Evolutionary conservation across 192 early-diverging fungal genomes (phyloP), one percentile per base, ranked within the genome.

Genomic region (Phycomyces nitens): DNA sequence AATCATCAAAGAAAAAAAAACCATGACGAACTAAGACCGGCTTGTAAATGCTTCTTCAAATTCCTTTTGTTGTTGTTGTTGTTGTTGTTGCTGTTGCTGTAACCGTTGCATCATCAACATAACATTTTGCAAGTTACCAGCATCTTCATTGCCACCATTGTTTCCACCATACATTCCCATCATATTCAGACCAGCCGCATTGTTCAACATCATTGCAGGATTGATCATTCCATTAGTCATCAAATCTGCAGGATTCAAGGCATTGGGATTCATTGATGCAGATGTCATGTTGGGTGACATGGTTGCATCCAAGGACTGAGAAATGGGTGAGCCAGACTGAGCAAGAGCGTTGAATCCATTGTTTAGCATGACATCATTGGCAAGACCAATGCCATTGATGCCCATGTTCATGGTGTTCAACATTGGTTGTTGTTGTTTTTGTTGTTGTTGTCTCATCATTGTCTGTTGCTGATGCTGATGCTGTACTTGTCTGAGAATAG

Each of bases 81-180:
- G 52, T 21, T 53, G 52, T 24, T 53, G 52, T 21, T 44, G 58
- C 22, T 66, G 64, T 18, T 57, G 64, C 39, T 66, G 65, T 53
- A 62, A 51, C 24, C 60, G 51, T 26, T 72, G 70, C 64, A 72
- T 66, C 70, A 72, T 66, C 40, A 66, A 62, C 70, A 72, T 66
- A 12, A 72, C 60, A 47, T 66, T 66, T 9, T 68, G 22, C 14
- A 58, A 53, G 42, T 60, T 67, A 40, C 41, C 41, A 4, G 41
- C 47, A n/a, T 55, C 60, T 3, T 53, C 53, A 51, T 69, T 60
- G 8, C 39, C 51, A 16, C 41, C 11, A 57, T 44, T 47, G 22
- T 20, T 64, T 16, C 56, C 41, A 14, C 58, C 65, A 53, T 60
- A 58, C 26, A 61, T 27, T 1, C 60, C 58, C 1, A 18, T 49